These are phyloP conservation scores for Botryococcus braunii DNA, from an alignment of 163 green algal species.

Conservation along the genomic window DNA sequence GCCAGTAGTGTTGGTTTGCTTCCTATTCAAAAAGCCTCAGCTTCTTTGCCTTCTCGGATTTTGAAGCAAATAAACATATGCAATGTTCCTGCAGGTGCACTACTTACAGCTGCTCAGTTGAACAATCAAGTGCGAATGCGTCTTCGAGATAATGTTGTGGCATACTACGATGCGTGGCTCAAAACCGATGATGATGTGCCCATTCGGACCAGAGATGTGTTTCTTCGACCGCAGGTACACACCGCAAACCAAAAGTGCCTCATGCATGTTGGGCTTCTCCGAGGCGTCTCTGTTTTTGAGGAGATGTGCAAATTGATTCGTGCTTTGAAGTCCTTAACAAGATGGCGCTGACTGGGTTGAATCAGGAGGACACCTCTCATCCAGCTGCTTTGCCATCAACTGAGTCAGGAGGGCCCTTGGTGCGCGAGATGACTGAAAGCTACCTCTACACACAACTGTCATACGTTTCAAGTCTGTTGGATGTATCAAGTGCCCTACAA, in stretches of 20 bases:
- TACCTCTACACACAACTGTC: slow-evolving; percentile 69
- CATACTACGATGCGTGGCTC: slow-evolving; percentile 66
- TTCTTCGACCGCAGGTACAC: slow-evolving; percentile 23
- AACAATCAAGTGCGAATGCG: slow-evolving; percentile 61
- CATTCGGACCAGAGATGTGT: slow-evolving; percentile 52
- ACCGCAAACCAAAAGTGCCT: not conserved
- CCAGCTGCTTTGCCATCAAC: slow-evolving; percentile 5
- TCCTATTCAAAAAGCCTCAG: no score
- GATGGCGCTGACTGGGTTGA: not conserved
- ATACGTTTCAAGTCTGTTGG: slow-evolving; percentile 45
- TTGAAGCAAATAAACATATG: no score
- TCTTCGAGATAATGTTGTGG: slow-evolving; percentile 8
- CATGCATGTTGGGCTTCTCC: not conserved
- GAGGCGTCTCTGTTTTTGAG: not conserved
- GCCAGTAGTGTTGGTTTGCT: no score
- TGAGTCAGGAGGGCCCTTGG: slow-evolving; percentile 28
- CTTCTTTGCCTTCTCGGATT: no score
- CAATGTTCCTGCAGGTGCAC: not conserved
- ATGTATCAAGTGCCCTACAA: slow-evolving; percentile 25
- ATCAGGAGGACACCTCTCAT: slow-evolving; percentile 11
- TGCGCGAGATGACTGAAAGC: slow-evolving; percentile 36
- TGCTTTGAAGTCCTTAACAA: not conserved
- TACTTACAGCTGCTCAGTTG: slow-evolving; percentile 47
- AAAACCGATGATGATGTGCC: slow-evolving; percentile 59
- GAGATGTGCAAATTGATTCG: not conserved